Conservation (phyloP, 331 rosid genomes). For the Phaseolus coccineus region DNA sequence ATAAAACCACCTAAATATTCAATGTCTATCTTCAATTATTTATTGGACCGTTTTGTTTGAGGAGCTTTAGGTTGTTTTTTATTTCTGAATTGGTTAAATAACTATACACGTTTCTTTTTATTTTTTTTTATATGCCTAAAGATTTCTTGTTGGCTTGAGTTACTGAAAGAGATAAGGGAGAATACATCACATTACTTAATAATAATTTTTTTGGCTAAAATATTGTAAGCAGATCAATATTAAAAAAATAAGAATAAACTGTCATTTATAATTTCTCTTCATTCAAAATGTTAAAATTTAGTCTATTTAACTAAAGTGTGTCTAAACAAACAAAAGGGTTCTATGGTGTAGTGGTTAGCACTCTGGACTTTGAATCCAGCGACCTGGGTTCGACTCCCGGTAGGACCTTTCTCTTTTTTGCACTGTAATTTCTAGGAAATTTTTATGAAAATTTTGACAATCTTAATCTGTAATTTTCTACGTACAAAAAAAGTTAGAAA, state of each 20-base stretch:
- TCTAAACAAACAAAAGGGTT: conserved; percentile 26
- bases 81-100: conserved; percentile 1
- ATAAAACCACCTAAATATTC: neutral
- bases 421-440: no score
- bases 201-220: no score
- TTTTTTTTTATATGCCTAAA: neutral
- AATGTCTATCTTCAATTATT: neutral
- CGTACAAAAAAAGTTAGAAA: no score
- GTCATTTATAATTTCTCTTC: no score
- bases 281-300: no score
- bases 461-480: no score
- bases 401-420: conserved; percentile 38
- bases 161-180: neutral
- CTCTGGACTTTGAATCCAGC: conserved; percentile 99
- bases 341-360: conserved; percentile 99
- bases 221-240: no score
- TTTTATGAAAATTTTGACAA: no score
- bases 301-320: no score
- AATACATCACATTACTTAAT: neutral
- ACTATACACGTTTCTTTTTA: neutral
- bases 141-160: conserved; percentile 10
- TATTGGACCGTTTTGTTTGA: conserved; percentile 41
- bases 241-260: no score
- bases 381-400: conserved; percentile 80
- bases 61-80: neutral